Evolutionary conservation across 352 stramenopile species (phyloP).

Genomic region (Phytophthora aleatoria): DNA sequence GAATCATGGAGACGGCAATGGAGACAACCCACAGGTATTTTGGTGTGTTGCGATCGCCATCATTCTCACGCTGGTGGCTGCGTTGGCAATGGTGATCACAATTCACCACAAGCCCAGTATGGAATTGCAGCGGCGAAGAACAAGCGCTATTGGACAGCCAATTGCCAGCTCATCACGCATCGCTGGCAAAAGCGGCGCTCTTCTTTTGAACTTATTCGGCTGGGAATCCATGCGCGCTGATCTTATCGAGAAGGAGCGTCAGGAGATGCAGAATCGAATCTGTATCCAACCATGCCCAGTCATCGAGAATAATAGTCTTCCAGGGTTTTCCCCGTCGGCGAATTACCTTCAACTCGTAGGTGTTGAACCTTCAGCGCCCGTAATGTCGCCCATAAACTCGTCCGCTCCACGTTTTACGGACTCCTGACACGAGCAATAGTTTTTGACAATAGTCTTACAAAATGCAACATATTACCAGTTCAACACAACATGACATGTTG

Average conservation of each 20-base stretch:
- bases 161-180: conserved; percentile 10
- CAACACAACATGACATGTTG: too few species aligned
- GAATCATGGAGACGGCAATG: not conserved
- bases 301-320: conserved; percentile 14
- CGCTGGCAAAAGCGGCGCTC: conserved; percentile 22
- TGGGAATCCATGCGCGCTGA: conserved; percentile 51
- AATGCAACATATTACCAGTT: conserved; percentile 8
- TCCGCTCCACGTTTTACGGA: conserved; percentile 28
- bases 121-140: conserved; percentile 16
- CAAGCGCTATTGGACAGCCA: conserved; percentile 17
- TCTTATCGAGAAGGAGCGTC: conserved; percentile 49
- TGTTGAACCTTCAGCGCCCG: conserved; percentile 20
- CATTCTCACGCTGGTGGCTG: conserved; percentile 29
- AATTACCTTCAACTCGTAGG: conserved; percentile 29
- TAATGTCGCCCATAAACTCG: conserved; percentile 21
- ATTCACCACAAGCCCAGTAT: conserved; percentile 26
- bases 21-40: conserved; percentile 19
- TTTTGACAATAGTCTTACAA: not conserved
- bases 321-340: conserved; percentile 14
- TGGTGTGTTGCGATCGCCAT: conserved; percentile 32
- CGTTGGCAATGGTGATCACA: conserved; percentile 25
- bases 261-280: conserved; percentile 15
- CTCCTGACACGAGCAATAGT: conserved; percentile 13
- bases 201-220: conserved; percentile 45
- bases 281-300: not conserved